Base-by-base conservation (phyloP, 78 protist species). In the Dictyostelium discoideum region DNA sequence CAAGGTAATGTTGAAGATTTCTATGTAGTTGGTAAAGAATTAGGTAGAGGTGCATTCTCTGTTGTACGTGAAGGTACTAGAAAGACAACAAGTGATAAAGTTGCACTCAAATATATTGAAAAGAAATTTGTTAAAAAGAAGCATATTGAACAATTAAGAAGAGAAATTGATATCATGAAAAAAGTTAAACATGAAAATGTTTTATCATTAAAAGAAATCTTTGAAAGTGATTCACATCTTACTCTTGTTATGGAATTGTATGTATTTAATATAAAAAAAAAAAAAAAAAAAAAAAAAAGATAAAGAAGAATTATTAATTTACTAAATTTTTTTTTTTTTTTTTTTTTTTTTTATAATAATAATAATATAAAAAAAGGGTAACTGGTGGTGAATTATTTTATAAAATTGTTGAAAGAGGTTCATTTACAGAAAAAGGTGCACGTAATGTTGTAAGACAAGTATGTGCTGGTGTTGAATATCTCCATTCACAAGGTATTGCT, bases 111-210 rank as follows among this genome's bases (percentile, higher is more conserved):
- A 84, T 93, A 87, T 76, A 93, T 96, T 81, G 94, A 87, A 82
- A 96, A 88, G 86, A 96, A 96, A 60, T 90, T 96, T 54, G 92
- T 96, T 16, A 92, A 96, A 81, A 96, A 96, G 96, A 96, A 96
- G 86, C 93, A 85, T 44, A 82, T 96, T 29, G 93, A 85, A 65
- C 92, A 81, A 63, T 67, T 96, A 29, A 60, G 89, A 63, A 84
- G 97, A 81, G 97, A 96, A 32, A 93, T 96, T 57, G 97, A 96
- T 78, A 96, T 96, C 39, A 96, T 96, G 97, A 96, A 87, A 72
- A 89, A 92, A n/a, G 95, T 96, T 57, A 81, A 42, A 60, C 97
- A 96, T 86, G 82, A 85, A 73, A 96, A 96, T 74, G 93, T 96
- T 18, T 77, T 96, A 69, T 85, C 89, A n/a, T 86, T 96, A 42